These are phyloP conservation scores for Paramecium sonneborni DNA, from an alignment of 73 alveolate genomes.

Conservation along the genomic window DNA sequence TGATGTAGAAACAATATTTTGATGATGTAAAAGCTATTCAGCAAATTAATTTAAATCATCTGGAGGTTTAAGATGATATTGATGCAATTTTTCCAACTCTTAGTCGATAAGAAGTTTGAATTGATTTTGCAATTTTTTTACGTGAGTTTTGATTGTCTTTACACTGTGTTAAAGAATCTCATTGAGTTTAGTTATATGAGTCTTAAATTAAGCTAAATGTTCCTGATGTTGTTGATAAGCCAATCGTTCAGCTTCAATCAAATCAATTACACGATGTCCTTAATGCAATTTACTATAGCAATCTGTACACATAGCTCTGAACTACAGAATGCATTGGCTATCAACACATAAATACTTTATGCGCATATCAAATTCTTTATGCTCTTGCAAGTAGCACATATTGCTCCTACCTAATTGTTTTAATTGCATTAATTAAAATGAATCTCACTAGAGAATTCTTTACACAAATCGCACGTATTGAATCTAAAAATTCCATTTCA, in stretches of 20 bases:
- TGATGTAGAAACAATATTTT: background rate
- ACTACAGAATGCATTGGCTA: background rate
- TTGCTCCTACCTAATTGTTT: background rate
- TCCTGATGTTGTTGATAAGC: background rate
- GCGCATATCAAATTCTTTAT: background rate
- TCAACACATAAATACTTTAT: background rate
- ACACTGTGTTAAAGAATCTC: background rate
- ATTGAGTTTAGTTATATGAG: background rate
- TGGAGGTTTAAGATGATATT: background rate
- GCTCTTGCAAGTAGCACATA: background rate
- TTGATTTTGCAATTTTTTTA: background rate
- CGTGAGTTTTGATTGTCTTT: background rate
- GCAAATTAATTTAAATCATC: background rate
- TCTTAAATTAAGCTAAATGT: background rate
- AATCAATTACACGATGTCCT: constrained; percentile 33
- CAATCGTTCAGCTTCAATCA: constrained; percentile 6
- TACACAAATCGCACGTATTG: background rate
- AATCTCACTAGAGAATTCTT: background rate
- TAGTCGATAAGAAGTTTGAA: background rate
- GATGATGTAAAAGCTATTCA: background rate
- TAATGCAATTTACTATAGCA: background rate
- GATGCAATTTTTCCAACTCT: background rate
- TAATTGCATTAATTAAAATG: constrained; percentile 17
- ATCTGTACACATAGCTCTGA: background rate
- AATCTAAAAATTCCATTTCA: background rate